Evolutionary conservation across 75 land plant genomes (phyloP).

Genomic region (Picea glauca): DNA sequence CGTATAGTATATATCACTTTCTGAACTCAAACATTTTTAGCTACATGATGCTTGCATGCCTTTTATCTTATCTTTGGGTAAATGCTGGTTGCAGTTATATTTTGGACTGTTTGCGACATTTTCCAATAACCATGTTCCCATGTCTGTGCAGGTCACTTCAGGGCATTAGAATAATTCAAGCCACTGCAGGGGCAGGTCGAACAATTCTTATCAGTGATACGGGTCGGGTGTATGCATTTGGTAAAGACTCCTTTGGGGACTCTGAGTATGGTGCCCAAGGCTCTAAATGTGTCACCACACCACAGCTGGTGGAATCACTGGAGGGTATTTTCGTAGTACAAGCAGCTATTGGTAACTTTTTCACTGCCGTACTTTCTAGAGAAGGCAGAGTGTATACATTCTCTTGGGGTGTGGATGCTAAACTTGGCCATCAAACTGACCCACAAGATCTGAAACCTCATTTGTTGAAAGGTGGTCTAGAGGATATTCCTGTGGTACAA

Average conservation of each 20-base stretch:
- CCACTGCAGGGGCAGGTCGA: conserved; percentile 63
- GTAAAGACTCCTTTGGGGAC: conserved; percentile 79
- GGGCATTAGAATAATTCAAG: conserved; percentile 73
- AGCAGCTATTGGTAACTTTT: conserved; percentile 85
- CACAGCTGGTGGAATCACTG: conserved; percentile 70
- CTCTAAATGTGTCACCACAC: conserved; percentile 38
- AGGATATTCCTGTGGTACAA: conserved; percentile 81
- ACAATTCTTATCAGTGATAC: conserved; percentile 83
- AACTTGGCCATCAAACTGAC: conserved; percentile 80
- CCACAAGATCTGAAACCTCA: conserved; percentile 55
- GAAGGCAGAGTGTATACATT: conserved; percentile 85
- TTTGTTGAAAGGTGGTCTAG: conserved; percentile 54
- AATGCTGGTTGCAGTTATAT: not conserved
- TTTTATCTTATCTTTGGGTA: not conserved
- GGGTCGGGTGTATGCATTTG: conserved; percentile 76
- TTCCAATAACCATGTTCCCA: not conserved
- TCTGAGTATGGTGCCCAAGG: conserved; percentile 65
- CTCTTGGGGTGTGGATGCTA: conserved; percentile 70
- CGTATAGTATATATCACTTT: not conserved
- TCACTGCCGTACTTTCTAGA: conserved; percentile 79
- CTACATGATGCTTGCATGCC: not conserved
- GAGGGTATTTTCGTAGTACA: conserved; percentile 78
- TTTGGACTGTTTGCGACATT: not conserved
- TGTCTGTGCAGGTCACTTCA: conserved; percentile 59
- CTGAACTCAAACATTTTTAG: not conserved